phyloP scores from a whole-genome alignment of 306 rosid species.

The Cicer pinnatifidum region DNA sequence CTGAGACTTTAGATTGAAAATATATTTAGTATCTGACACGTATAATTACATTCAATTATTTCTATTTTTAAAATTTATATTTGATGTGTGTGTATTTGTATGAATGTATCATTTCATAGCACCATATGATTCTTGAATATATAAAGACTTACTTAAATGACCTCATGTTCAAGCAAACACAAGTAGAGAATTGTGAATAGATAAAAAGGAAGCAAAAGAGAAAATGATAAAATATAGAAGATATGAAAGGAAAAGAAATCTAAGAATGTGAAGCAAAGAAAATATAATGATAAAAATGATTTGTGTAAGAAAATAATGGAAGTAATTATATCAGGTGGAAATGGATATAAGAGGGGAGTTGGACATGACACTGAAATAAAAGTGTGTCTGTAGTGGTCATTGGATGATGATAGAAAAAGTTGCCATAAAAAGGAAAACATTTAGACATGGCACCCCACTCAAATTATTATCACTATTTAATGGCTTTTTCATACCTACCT shows the following conservation, averaged over 20 bases:
- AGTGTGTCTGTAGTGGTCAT: constrained; percentile 50
- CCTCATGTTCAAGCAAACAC: constrained; percentile 42
- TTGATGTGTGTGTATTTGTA: too few species aligned
- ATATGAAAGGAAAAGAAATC: constrained; percentile 25
- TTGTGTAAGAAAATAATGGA: constrained; percentile 39
- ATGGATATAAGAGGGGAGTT: constrained; percentile 42
- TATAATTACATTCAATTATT: too few species aligned
- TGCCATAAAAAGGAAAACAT: constrained; percentile 52
- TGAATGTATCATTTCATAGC: neutral
- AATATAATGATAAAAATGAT: constrained; percentile 19
- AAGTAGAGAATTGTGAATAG: constrained; percentile 22
- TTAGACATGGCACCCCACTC: constrained; percentile 49
- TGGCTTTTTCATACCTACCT: constrained; percentile 43
- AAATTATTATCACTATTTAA: constrained; percentile 39
- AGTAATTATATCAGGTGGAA: constrained; percentile 51
- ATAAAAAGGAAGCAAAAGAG: constrained; percentile 1
- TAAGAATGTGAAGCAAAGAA: constrained; percentile 36
- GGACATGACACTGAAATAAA: constrained; percentile 47
- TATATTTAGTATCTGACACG: too few species aligned
- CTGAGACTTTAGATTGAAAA: too few species aligned
- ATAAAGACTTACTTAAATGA: constrained; percentile 14
- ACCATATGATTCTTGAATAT: neutral
- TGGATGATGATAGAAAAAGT: constrained; percentile 51
- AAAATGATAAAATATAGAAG: constrained; percentile 19
- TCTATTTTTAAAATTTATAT: too few species aligned